Base-by-base conservation (phyloP, 2,329 filamentous ascomycete genomes). In the Blastomyces gilchristii region DNA sequence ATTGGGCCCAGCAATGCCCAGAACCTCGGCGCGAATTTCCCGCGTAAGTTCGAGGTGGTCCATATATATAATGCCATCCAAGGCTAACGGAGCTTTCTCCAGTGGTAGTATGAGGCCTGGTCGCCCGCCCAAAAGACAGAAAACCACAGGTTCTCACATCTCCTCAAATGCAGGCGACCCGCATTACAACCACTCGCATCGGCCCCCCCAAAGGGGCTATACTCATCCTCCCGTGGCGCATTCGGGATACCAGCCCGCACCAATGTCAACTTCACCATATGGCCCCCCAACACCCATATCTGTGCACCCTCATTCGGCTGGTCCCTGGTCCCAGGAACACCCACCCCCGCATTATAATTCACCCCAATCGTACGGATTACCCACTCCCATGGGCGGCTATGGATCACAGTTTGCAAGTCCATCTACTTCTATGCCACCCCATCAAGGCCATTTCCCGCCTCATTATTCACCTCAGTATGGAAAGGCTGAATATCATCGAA, bases 1-100 rank as follows among this genome's bases (percentile, higher is more conserved):
- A 75, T 64, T 70, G 69, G 67, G 73, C 72, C 47, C 72, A 74
- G 53, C 67, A 72, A 58, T 75, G 73, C 62, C 71, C 72, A 22
- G 72, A 74, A 63, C 68, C 70, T 54, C 71, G 69, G 45, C 68
- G 70, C 57, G 65, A 69, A 50, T 65, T 69, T 58, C 70, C 71
- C 60, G 68, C 68, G 73, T 75, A 68, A 68, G 73, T 73, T 43
- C 58, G 14, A 28, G 22, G 9, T 41, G 22, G 16, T n/a, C 3
- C 22, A 22, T 18, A 9, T 25, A 39, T 52, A 22, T 25, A 25
- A 39, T 58, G 14, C 39, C 47, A 12, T 63, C 18, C 25, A 50
- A 61, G 39, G 62, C 63, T 66, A 62, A 65, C 60, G 47, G 22
- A 59, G 47, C 22, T 45, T 28, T 59, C 62, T 37, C 49, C 59